Evolutionary conservation across 106 monocot genomes (phyloP).

Genomic region (Acorus gramineus): DNA sequence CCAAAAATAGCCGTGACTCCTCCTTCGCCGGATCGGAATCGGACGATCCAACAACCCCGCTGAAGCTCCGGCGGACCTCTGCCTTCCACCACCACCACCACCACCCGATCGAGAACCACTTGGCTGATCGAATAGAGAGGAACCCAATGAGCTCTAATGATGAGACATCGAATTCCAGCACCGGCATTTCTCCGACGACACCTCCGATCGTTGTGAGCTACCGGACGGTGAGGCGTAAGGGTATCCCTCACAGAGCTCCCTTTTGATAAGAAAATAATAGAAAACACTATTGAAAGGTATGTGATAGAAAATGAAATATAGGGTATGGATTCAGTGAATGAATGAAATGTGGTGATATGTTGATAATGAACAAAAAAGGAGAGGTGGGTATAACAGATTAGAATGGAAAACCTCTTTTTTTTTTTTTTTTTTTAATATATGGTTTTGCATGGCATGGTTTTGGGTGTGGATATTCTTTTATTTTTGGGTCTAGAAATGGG

Average conservation of each 20-base stretch:
- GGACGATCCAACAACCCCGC: constrained; percentile 36
- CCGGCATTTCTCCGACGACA: constrained; percentile 61
- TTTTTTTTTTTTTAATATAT: too few species aligned
- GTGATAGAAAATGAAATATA: constrained; percentile 4
- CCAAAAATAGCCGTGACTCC: constrained; percentile 20
- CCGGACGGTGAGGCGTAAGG: constrained; percentile 76
- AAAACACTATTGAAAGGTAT: background rate
- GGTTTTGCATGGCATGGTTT: too few species aligned
- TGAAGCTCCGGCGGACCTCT: constrained; percentile 33
- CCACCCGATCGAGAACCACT: too few species aligned
- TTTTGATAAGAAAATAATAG: constrained; percentile 22
- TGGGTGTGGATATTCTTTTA: too few species aligned
- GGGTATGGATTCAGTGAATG: constrained; percentile 10
- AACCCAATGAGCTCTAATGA: constrained; percentile 12
- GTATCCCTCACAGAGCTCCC: constrained; percentile 76
- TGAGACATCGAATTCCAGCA: constrained; percentile 7
- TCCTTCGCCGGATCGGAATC: constrained; percentile 25
- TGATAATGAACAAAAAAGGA: too few species aligned
- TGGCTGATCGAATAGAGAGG: too few species aligned
- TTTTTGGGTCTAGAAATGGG: too few species aligned
- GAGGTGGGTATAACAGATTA: too few species aligned
- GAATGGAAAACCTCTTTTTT: too few species aligned
- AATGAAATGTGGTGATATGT: background rate
- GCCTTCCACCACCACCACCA: constrained; percentile 3
- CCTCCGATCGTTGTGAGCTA: constrained; percentile 55